Conservation (phyloP, 345 rosid species). For the Noccaea bulbosa region DNA sequence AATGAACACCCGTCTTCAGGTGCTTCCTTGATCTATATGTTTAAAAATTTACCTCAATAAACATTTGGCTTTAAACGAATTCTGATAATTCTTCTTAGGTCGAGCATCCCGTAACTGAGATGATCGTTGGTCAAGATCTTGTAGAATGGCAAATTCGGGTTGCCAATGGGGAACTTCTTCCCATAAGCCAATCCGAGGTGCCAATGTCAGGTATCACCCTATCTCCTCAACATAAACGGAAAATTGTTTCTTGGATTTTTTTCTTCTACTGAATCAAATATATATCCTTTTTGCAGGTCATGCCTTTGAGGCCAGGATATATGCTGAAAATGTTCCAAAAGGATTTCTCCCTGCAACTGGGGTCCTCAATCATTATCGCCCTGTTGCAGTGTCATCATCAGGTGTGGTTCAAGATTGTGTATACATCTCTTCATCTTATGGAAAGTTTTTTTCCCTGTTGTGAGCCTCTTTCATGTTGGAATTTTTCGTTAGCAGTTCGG, state of each 20-base stretch:
- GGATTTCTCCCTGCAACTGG: constrained; percentile 98
- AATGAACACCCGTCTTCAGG: constrained; percentile 99
- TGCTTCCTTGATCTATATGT: constrained; percentile 34
- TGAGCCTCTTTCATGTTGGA: constrained; percentile 26
- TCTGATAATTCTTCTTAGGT: constrained; percentile 57
- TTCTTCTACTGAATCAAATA: neutral
- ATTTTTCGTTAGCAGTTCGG: constrained; percentile 55
- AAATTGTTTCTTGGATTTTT: neutral
- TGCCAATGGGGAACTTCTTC: constrained; percentile 89
- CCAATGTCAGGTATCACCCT: constrained; percentile 67
- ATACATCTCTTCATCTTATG: neutral
- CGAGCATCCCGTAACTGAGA: constrained; percentile 99
- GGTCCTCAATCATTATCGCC: constrained; percentile 83
- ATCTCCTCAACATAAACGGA: constrained; percentile 15
- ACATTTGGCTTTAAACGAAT: constrained; percentile 18
- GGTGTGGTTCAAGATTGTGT: constrained; percentile 48
- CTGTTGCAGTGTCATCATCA: constrained; percentile 67
- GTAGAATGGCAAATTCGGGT: constrained; percentile 95
- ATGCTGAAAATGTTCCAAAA: constrained; percentile 92
- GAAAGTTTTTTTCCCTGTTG: constrained; percentile 10
- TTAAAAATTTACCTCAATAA: neutral
- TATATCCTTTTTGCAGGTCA: constrained; percentile 63
- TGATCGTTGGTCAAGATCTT: constrained; percentile 95
- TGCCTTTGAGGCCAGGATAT: constrained; percentile 93
- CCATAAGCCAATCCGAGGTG: constrained; percentile 73